Evolutionary conservation across 176 grass and related monocot genomes (phyloP), one percentile per base, ranked within the genome.

Genomic region (Phragmites australis): DNA sequence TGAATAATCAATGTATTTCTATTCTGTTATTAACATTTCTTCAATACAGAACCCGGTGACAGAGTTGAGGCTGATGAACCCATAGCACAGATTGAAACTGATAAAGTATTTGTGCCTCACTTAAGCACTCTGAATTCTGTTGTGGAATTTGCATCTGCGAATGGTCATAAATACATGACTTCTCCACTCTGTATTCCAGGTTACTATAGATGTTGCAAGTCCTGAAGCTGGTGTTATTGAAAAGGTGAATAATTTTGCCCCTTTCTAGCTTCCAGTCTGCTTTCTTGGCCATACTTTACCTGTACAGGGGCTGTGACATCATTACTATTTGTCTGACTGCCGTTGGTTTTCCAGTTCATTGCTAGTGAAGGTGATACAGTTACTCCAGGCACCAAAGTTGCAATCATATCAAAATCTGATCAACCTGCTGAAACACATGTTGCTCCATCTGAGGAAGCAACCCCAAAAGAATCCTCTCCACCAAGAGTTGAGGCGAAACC

Each of bases 71-170:
- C 88, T 44, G 96, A 99, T 54, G 96, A 99, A 73, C 79, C 86
- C n/a, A 99, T 99, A 84, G 96, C 90, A 15, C 96, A 99, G 87
- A 87, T 99, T 86, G 96, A 99, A 82, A 99, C 96, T 68, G 96
- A 95, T 74, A 99, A 99, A 90, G 92, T 94, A 81, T 48, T 56
- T 0, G 30, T 39, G 15, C 25, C 55, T 47, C 13, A 65, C n/a
- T 71, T 46, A 53, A 31, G 39, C 40, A 40, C 59, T 80, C 57
- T 8, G 37, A 18, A 43, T 65, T 85, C 1, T 81, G 4, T 80
- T 56, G 15, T 81, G 77, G 15, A 80, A 26, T 42, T 5, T 75
- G 58, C 25, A 17, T 74, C 72, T 37, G 32, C 5, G 43, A 70
- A 21, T 53, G 51, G 6, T 18, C 83, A 76, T 67, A 40, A 48